Evolutionary conservation across 2,329 filamentous ascomycete species (phyloP).

Genomic region (Talaromyces verruculosus): DNA sequence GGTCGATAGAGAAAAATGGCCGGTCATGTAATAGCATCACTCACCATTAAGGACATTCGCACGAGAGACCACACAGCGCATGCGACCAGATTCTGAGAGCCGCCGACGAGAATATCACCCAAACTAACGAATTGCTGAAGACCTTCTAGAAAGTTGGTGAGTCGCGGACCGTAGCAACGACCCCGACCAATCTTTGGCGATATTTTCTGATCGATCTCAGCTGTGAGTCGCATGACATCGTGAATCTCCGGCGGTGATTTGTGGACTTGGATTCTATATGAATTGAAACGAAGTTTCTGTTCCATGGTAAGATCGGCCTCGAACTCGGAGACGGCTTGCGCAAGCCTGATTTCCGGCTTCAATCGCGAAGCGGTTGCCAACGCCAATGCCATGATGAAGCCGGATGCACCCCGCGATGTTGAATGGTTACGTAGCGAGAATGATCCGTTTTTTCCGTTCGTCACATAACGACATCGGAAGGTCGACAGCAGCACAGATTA

Average conservation of each 20-base stretch:
- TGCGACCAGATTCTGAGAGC: slow-evolving; percentile 48
- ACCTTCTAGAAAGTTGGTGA: slow-evolving; percentile 43
- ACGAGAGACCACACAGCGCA: slow-evolving; percentile 50
- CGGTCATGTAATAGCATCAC: slow-evolving; percentile 23
- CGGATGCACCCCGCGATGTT: background rate
- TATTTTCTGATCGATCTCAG: slow-evolving; percentile 36
- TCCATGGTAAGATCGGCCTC: slow-evolving; percentile 39
- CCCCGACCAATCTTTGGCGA: slow-evolving; percentile 21
- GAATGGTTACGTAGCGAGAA: background rate
- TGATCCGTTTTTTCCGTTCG: background rate
- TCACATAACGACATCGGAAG: background rate
- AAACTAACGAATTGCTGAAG: slow-evolving; percentile 48
- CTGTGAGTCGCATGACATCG: slow-evolving; percentile 46
- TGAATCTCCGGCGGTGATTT: slow-evolving; percentile 30
- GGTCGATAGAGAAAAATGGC: background rate
- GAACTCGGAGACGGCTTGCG: slow-evolving; percentile 44
- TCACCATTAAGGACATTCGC: slow-evolving; percentile 44
- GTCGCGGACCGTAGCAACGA: slow-evolving; percentile 43
- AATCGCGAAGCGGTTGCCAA: slow-evolving; percentile 20
- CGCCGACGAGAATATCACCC: slow-evolving; percentile 46
- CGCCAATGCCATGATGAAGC: slow-evolving; percentile 15
- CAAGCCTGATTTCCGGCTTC: slow-evolving; percentile 31
- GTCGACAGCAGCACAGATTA: background rate
- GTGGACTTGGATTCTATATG: slow-evolving; percentile 15
- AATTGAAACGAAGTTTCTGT: slow-evolving; percentile 32